Evolutionary conservation across 108 stramenopile species (phyloP).

Genomic region (Parietichytrium sp.): DNA sequence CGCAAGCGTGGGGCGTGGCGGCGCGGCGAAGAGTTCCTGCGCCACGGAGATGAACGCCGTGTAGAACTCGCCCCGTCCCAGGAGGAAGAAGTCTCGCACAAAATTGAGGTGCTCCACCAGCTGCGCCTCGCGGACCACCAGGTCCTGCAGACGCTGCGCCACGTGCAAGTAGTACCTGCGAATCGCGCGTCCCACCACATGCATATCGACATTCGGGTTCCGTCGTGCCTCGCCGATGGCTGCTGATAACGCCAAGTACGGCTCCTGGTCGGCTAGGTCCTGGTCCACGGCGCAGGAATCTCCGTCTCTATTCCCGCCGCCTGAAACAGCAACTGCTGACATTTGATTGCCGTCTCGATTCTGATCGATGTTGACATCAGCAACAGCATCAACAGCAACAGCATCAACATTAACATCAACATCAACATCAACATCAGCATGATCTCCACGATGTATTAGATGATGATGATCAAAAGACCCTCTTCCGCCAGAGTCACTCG

Average conservation of each 20-base stretch:
- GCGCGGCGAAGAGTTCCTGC: background rate
- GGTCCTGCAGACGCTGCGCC: background rate
- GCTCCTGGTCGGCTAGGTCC: background rate
- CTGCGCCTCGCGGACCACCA: background rate
- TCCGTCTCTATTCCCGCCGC: background rate
- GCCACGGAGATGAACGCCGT: background rate
- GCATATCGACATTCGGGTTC: background rate
- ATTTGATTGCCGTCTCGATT: background rate
- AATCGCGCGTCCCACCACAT: background rate
- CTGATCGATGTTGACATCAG: background rate
- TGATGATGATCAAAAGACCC: background rate
- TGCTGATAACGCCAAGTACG: too few species aligned
- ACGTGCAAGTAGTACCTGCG: constrained; percentile 22
- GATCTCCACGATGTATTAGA: background rate
- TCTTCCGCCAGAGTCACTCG: too few species aligned
- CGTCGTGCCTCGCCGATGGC: background rate
- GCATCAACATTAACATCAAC: background rate
- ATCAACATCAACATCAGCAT: background rate
- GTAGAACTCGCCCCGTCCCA: constrained; percentile 25
- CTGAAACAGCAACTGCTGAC: background rate
- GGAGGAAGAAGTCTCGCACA: constrained; percentile 19
- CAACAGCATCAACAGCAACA: background rate
- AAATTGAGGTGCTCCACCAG: constrained; percentile 7
- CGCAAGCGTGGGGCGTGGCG: background rate
- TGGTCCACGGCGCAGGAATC: background rate